Base-by-base conservation (phyloP, 2,329 filamentous ascomycete genomes). In the Rutstroemia sp. region DNA sequence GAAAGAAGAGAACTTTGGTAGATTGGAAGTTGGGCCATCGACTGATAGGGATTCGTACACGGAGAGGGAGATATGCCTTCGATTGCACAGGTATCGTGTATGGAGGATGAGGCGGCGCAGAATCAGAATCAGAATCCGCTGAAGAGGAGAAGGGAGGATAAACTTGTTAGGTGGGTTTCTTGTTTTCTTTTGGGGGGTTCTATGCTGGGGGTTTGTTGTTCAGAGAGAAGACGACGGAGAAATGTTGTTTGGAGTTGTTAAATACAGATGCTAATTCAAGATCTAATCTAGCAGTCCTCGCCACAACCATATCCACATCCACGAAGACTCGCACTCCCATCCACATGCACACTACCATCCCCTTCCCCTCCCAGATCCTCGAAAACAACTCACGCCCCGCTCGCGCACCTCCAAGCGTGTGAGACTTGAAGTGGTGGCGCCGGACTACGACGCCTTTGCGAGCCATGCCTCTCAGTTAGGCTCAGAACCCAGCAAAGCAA, bases 371-470 rank as follows among this genome's bases (percentile, higher is more conserved):
- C 51, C 21, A 4, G 52, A 54, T 4, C 1, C 30, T 19, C n/a
- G 52, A 54, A 49, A 37, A n/a, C 52, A 54, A 5, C 12, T 54
- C 10, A 14, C 21, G 3, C 52, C 52, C 12, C 30, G 52, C 14
- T 54, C 52, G 14, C 48, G 39, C 25, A 49, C 19, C 7, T 23
- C 44, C 21, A 47, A 16, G 16, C 9, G 19, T 21, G 14, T 47
- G 23, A 7, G 19, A 8, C 19, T 47, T 41, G 30, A 12, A 53
- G 19, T 17, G 5, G 19, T 19, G 47, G 27, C 17, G 19, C 7
- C 16, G 12, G 23, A 44, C 19, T 19, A 46, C 25, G 38, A 46
- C 9, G 44, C 6, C 6, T 17, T 27, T 21, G 19, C 44, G 19
- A 30, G 9, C 27, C 27, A 30, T 30, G 27, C 27, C 9, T 10